phyloP scores from a whole-genome alignment of 345 rosid species.

The Moricandia moricandioides region DNA sequence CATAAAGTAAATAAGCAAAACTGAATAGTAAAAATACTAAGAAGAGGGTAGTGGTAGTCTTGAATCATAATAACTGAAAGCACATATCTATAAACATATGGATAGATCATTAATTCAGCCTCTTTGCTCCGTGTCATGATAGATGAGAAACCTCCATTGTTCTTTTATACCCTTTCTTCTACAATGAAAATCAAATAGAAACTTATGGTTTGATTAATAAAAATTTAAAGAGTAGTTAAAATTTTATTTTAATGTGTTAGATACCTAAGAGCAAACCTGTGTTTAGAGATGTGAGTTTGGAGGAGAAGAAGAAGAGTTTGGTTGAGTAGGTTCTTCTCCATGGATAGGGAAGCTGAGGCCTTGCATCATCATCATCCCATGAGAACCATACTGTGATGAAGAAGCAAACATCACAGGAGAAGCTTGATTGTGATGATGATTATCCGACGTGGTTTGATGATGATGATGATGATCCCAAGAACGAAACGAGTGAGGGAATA shows the following conservation, averaged over 20 bases:
- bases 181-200: constrained; percentile 6
- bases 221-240: background rate
- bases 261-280: constrained; percentile 11
- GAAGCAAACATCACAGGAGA: constrained; percentile 45
- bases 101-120: constrained; percentile 15
- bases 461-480: constrained; percentile 47
- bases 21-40: background rate
- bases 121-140: constrained; percentile 11
- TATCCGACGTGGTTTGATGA: constrained; percentile 43
- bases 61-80: constrained; percentile 4
- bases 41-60: constrained; percentile 1
- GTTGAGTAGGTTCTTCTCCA: constrained; percentile 46
- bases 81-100: background rate
- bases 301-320: constrained; percentile 52
- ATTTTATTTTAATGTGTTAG: background rate
- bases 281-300: constrained; percentile 32
- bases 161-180: constrained; percentile 9
- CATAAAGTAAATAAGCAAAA: constrained; percentile 20
- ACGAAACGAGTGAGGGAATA: constrained; percentile 48
- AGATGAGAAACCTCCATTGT: constrained; percentile 21
- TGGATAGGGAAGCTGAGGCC: constrained; percentile 54
- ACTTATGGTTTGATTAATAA: background rate
- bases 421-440: constrained; percentile 37
- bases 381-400: constrained; percentile 50
- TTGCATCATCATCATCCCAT: constrained; percentile 50